These are phyloP conservation scores for Scutellaria minor DNA, from an alignment of 257 asterid species.

Conservation along the genomic window DNA sequence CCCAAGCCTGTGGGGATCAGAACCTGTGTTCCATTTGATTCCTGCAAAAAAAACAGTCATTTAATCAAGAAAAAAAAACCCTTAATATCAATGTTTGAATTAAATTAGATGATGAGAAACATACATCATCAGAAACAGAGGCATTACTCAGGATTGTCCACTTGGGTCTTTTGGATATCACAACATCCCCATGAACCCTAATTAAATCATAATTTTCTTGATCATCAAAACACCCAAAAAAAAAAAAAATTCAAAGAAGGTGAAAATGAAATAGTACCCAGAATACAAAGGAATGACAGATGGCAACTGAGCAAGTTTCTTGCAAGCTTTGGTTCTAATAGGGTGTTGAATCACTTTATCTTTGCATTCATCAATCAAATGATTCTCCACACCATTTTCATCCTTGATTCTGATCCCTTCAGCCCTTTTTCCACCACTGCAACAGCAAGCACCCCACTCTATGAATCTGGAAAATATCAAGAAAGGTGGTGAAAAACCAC, in stretches of 20 bases:
- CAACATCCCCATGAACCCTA: slow-evolving; percentile 90
- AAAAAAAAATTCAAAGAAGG: not conserved
- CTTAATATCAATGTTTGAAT: not conserved
- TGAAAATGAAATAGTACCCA: slow-evolving; percentile 50
- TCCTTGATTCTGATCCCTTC: slow-evolving; percentile 39
- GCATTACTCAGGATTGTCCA: slow-evolving; percentile 52
- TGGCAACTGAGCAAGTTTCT: slow-evolving; percentile 62
- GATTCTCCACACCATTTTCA: slow-evolving; percentile 42
- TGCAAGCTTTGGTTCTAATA: slow-evolving; percentile 59
- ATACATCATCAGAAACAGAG: slow-evolving; percentile 49
- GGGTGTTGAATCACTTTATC: slow-evolving; percentile 60
- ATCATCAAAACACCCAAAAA: not conserved
- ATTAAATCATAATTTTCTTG: not conserved
- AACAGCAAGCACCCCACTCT: slow-evolving; percentile 82
- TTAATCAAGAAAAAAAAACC: not conserved
- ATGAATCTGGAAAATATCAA: slow-evolving; percentile 51
- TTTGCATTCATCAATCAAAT: slow-evolving; percentile 49
- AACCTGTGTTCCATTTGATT: slow-evolving; percentile 67
- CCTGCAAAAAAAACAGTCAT: slow-evolving; percentile 47
- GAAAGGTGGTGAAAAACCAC: not conserved
- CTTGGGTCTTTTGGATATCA: slow-evolving; percentile 63
- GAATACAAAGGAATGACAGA: slow-evolving; percentile 66
- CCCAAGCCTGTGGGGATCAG: slow-evolving; percentile 71
- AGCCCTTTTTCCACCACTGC: slow-evolving; percentile 58
- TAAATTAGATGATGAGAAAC: slow-evolving; percentile 5